Percentiles rank a stretch among this genome's conserved stretches.
These are phyloP conservation scores for Teratosphaeria nubilosa DNA, from an alignment of 2,329 filamentous ascomycete genomes.

Conservation along the genomic window DNA sequence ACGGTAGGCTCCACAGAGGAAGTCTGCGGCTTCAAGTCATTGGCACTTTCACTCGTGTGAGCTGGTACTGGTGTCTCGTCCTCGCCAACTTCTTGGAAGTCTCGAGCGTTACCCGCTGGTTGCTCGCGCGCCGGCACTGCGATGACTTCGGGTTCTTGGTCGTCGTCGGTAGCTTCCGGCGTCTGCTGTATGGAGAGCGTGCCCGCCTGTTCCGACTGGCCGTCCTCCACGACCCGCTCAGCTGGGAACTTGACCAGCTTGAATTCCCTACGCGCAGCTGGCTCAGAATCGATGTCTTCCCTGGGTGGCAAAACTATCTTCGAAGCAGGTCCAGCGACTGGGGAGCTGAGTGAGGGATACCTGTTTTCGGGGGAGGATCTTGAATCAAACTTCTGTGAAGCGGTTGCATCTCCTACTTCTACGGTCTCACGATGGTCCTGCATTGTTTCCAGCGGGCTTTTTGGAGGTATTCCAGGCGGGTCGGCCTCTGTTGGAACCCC, in stretches of 20 bases:
- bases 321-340: neutral
- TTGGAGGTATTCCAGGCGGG: neutral
- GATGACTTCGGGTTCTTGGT: neutral
- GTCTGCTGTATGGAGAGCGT: conserved; percentile 1
- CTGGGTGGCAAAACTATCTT: neutral
- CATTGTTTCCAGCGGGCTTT: neutral
- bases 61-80: neutral
- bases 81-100: neutral
- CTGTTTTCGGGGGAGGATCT: neutral
- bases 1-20: neutral
- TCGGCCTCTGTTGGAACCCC: neutral
- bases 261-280: neutral
- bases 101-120: neutral
- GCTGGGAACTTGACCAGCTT: neutral
- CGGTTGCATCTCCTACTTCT: neutral
- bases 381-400: neutral
- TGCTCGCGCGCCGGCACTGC: neutral
- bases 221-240: conserved; percentile 3
- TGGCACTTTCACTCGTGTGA: neutral
- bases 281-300: neutral
- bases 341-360: neutral
- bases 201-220: neutral
- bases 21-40: neutral
- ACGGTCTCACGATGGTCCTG: neutral
- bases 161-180: neutral